Evolutionary conservation across 2,329 filamentous ascomycete genomes (phyloP).

Genomic region (Colletotrichum agaves): DNA sequence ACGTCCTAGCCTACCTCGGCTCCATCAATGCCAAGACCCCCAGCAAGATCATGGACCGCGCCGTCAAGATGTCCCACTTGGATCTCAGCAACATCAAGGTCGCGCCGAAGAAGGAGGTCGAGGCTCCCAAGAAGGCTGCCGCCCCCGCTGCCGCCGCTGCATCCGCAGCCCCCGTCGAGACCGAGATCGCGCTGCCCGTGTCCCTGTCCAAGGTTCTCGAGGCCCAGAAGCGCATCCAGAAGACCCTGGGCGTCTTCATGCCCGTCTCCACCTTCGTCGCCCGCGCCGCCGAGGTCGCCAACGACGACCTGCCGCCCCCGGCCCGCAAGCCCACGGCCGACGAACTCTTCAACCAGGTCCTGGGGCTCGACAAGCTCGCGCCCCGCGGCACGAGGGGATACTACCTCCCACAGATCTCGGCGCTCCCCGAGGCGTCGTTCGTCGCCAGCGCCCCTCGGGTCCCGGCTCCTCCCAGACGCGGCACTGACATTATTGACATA

Average conservation of each 20-base stretch:
- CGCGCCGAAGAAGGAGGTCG: slow-evolving; percentile 61
- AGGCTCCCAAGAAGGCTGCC: slow-evolving; percentile 40
- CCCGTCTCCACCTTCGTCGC: slow-evolving; percentile 89
- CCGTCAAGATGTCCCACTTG: slow-evolving; percentile 82
- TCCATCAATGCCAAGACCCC: slow-evolving; percentile 79
- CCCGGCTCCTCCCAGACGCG: slow-evolving; percentile 43
- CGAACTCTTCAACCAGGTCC: slow-evolving; percentile 89
- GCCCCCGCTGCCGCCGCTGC: slow-evolving; percentile 37
- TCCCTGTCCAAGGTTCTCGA: slow-evolving; percentile 83
- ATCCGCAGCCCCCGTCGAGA: slow-evolving; percentile 56
- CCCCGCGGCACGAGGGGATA: slow-evolving; percentile 63
- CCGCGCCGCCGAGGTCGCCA: slow-evolving; percentile 86
- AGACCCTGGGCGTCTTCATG: slow-evolving; percentile 80
- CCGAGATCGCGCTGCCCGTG: slow-evolving; percentile 77
- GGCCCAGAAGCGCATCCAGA: slow-evolving; percentile 82
- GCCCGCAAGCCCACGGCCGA: slow-evolving; percentile 74
- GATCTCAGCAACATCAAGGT: slow-evolving; percentile 97
- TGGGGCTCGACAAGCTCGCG: slow-evolving; percentile 71
- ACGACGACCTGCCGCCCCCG: slow-evolving; percentile 82
- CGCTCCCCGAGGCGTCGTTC: slow-evolving; percentile 61
- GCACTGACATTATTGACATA: slow-evolving; percentile 84
- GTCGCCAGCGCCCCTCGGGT: slow-evolving; percentile 47
- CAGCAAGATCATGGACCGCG: slow-evolving; percentile 73
- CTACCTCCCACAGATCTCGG: slow-evolving; percentile 78
- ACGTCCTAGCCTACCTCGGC: slow-evolving; percentile 91